Percentiles rank a stretch among this genome's conserved stretches.
phyloP scores from a whole-genome alignment of 2,329 filamentous ascomycete species.

The Fusarium euwallaceae region DNA sequence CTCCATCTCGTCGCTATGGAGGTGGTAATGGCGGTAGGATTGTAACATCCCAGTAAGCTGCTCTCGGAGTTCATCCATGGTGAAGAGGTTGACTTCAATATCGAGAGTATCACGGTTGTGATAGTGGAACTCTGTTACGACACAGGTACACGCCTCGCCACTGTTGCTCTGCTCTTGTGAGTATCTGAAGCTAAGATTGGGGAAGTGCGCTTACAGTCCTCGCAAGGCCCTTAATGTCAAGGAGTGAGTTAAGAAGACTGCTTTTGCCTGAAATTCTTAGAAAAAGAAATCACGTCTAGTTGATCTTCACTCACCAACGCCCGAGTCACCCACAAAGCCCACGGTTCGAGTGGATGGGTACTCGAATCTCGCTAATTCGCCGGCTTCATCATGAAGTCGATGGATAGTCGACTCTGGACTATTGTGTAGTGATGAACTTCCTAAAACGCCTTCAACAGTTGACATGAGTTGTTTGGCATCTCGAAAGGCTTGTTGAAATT shows the following conservation, averaged over 20 bases:
- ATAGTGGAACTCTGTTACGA: slow-evolving; percentile 61
- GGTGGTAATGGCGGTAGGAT: slow-evolving; percentile 54
- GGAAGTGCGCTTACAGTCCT: slow-evolving; percentile 26
- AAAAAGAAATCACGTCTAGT: too few species aligned
- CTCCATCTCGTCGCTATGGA: slow-evolving; percentile 38
- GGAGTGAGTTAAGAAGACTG: slow-evolving; percentile 62
- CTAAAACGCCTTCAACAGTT: slow-evolving; percentile 50
- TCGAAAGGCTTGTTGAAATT: slow-evolving; percentile 51
- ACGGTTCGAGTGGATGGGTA: slow-evolving; percentile 57
- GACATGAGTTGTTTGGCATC: slow-evolving; percentile 52
- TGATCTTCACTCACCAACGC: slow-evolving; percentile 55
- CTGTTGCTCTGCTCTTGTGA: slow-evolving; percentile 55
- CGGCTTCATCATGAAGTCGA: slow-evolving; percentile 50
- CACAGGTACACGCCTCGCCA: slow-evolving; percentile 62
- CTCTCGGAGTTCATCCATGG: slow-evolving; percentile 45
- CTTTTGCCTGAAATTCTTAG: slow-evolving; percentile 48
- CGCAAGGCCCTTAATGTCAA: slow-evolving; percentile 57
- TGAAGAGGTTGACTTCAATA: slow-evolving; percentile 53
- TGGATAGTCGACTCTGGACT: slow-evolving; percentile 56
- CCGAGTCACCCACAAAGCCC: slow-evolving; percentile 63
- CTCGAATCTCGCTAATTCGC: slow-evolving; percentile 52
- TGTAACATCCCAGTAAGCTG: slow-evolving; percentile 54
- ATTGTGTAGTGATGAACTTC: slow-evolving; percentile 50
- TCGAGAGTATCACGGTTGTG: slow-evolving; percentile 50
- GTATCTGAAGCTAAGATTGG: not conserved